Conservation (phyloP, 495 filamentous ascomycete genomes). For the Chaetomium tenue region DNA sequence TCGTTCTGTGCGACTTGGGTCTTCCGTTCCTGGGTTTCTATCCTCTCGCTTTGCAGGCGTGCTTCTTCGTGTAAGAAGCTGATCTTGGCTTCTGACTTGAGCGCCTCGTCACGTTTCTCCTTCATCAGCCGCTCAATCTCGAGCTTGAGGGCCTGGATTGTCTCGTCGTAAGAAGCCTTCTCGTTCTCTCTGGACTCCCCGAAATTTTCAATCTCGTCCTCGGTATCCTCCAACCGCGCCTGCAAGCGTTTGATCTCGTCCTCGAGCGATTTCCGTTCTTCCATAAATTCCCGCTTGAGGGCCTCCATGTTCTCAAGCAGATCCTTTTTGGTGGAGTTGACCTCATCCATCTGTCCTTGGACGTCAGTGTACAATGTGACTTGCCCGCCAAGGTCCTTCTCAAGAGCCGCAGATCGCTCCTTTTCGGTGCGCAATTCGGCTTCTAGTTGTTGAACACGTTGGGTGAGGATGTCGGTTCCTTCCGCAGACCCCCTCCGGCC, state of each 20-base stretch:
- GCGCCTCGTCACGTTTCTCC: conserved; percentile 55
- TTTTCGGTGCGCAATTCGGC: conserved; percentile 65
- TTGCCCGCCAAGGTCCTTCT: conserved; percentile 60
- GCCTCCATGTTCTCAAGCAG: conserved; percentile 93
- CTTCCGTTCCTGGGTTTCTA: conserved; percentile 53
- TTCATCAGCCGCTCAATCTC: conserved; percentile 64
- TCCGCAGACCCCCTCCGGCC: conserved; percentile 43
- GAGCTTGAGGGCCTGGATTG: conserved; percentile 62
- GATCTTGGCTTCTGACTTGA: conserved; percentile 55
- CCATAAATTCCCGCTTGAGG: conserved; percentile 80
- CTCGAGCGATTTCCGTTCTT: conserved; percentile 77
- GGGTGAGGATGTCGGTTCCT: conserved; percentile 39
- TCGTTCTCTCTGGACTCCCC: conserved; percentile 82
- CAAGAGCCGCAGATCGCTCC: conserved; percentile 50
- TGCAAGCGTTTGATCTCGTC: conserved; percentile 72
- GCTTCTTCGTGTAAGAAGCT: conserved; percentile 57
- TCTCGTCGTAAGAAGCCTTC: conserved; percentile 64
- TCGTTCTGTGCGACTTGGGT: conserved; percentile 54
- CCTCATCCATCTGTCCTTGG: conserved; percentile 72
- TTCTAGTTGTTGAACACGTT: conserved; percentile 74
- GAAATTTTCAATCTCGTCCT: conserved; percentile 84
- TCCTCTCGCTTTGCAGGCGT: conserved; percentile 53
- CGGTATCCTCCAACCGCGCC: conserved; percentile 74
- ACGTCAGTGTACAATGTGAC: conserved; percentile 62
- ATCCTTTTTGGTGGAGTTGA: conserved; percentile 87